Base-by-base conservation (phyloP, 192 early-diverging fungal species). In the Coemansia sp. region DNA sequence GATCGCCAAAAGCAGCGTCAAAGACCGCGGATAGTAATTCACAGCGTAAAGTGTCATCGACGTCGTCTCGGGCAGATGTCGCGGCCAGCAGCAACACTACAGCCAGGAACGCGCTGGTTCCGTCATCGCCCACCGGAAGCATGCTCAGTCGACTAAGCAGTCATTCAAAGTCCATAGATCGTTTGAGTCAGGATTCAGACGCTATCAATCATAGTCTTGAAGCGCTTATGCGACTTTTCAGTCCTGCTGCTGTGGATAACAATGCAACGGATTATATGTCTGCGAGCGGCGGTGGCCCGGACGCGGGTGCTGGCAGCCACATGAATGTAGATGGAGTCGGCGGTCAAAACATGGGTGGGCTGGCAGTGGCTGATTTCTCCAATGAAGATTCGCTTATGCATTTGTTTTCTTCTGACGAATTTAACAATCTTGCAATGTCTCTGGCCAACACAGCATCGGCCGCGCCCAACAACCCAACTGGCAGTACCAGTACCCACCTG, bases 131-230 rank as follows among this genome's bases (percentile, higher is more conserved):
- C 40, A 40, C 57, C 18, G 34, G 32, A 6, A 56, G 18, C 28
- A 48, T 67, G 11, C 49, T 68, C 25, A 30, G 56, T 18, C 20
- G 49, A 5, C 56, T 73, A 7, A 63, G 59, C 11, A 3, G 64
- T 32, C 62, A 73, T 31, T 50, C 74, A 42, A 73, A 71, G 55
- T 71, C 67, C 3, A 64, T 82, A 16, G 70, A 76, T 48, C 70
- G 69, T 38, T 56, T 82, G 31, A 61, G 64, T 36, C 67, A 69
- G 45, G 60, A 77, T 50, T 52, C 72, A 8, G 76, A 72, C 42
- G 38, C 10, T 12, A 55, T 65, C 17, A 71, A 67, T 12, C n/a
- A 32, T n/a, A 72, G 50, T 48, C 18, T 77, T n/a, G 63, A 72
- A 11, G 58, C 58, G n/a, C 30, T 81, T 22, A 60, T 60, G 51